Base-by-base conservation (phyloP, 139 green algal genomes). In the Spirogloea muscicola region DNA sequence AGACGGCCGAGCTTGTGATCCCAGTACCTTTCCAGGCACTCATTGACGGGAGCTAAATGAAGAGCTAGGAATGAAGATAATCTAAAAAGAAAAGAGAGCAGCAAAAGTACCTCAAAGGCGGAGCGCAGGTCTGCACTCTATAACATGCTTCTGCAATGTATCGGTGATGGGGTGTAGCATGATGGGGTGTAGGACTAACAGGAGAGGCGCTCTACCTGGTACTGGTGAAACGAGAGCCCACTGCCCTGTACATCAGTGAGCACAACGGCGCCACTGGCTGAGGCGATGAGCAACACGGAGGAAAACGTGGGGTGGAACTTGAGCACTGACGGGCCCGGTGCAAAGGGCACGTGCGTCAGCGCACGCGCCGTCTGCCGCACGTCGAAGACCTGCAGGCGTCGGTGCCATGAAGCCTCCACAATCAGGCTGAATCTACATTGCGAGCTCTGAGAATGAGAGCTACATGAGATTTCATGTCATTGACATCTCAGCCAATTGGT, bases 271-370 rank as follows among this genome's bases (percentile, higher is more conserved):
- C 90, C 91, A 0, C 38, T 51, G 3, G 80, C 40, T 2, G 81
- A 85, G 2, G 67, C 88, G 37, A 92, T 55, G 58, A 94, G 81
- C 51, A 96, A 72, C 16, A 75, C 85, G 57, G 67, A 76, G 39
- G 76, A 70, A 64, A 92, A 78, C 61, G 82, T 76, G 37, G 91
- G 91, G 70, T 79, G 72, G 64, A 80, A 80, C 13, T 46, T 16
- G 5, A 80, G 33, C n/a, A 79, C 31, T 3, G 36, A 58, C 10
- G 72, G 62, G 33, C 72, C 66, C 27, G 72, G 72, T 58, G 40
- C 18, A 41, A 77, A 76, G 13, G 61, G 72, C 10, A 80, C 31
- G 49, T 80, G 72, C 27, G 65, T 72, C 49, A 80, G 25, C 42
- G 72, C 64, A 7, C 72, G 60, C 21, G 31, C 62, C 27, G 13